Evolutionary conservation across 2,329 filamentous ascomycete genomes (phyloP), one percentile per base, ranked within the genome.

Genomic region (Juglanconis oblonga): DNA sequence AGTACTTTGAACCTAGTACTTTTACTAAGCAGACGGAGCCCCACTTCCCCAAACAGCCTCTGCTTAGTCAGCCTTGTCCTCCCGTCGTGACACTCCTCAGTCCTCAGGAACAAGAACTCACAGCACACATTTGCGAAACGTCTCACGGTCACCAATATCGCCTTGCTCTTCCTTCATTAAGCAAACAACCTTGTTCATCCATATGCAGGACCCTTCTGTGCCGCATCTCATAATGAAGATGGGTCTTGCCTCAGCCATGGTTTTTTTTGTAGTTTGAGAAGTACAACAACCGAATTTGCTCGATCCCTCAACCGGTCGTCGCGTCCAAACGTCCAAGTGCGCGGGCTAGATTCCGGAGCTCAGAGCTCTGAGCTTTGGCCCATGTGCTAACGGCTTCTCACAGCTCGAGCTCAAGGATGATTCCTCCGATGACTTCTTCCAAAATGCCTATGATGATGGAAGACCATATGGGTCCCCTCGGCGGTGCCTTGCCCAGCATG

Each of bases 401-500:
- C 48, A 60, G 52, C 10, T 24, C 5, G 31, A 44, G 17, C 31
- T n/a, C 17, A 14, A 40, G n/a, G 32, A 31, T 31, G 38, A 42
- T 4, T 35, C 11, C 31, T 9, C 61, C 35, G 29, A 74, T 75
- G 73, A 68, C 68, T 57, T 62, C 68, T 58, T 63, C 67, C 64
- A 69, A 70, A 17, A 81, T 81, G 77, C 78, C 78, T 59, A 70
- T 82, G 69, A 84, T 84, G 69, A 77, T 86, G 73, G 84, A 84
- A 56, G 76, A 79, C 56, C 74, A 73, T 63, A 81, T 87, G 82
- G 77, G 83, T 71, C 32, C 73, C 44, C 80, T 85, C 72, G 76
- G 79, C 42, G 77, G 79, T 57, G 75, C 79, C 58, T 75, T 85
- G 65, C 86, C 89, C 47, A 86, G 90, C 68, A 93, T 93, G 71